Evolutionary conservation across 371 early-diverging fungal genomes (phyloP), one percentile per base, ranked within the genome.

Genomic region (Neoconidiobolus thromboides): DNA sequence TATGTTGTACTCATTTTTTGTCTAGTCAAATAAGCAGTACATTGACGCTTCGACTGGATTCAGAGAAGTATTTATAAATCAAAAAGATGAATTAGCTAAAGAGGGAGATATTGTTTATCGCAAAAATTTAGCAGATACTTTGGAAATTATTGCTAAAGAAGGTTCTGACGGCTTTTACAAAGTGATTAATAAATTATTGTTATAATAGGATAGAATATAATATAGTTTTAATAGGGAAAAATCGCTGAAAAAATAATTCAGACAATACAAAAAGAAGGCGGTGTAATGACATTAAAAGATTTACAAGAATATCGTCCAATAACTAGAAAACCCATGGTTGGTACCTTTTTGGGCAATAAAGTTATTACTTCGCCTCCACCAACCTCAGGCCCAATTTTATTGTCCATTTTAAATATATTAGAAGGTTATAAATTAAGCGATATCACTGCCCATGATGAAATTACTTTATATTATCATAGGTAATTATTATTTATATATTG

Each of bases 141-240:
- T 99, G 43, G 78, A 85, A 64, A 69, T 58, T 2, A 75, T 99
- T 51, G 83, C 93, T 0, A 65, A 70, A 15, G 67, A 92, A 52
- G 99, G 98, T 0, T 72, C 87, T 0, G 69, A 78, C 61, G 80
- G 73, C 5, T 99, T 99, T 70, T 99, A 98, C 67, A 72, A 66
- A 41, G 55, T 15, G 15, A 9, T 7, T 7, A 7, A 10, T 15
- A 14, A 6, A 6, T 7, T 26, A 52, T 7, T 15, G 15, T 12
- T 46, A 12, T 26, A 26, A 26, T 26, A 26, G 26, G 26, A 26
- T 26, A 12, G 6, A 51, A 5, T 36, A 26, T 26, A 26, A 26
- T 26, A 26, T 26, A 26, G 26, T 26, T 26, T 26, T 26, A 26
- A 12, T 51, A 51, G 58, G 96, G 96, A 37, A 61, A 66, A 36